Base-by-base conservation (phyloP, 129 eudicot genomes). In the Arctium lappa region DNA sequence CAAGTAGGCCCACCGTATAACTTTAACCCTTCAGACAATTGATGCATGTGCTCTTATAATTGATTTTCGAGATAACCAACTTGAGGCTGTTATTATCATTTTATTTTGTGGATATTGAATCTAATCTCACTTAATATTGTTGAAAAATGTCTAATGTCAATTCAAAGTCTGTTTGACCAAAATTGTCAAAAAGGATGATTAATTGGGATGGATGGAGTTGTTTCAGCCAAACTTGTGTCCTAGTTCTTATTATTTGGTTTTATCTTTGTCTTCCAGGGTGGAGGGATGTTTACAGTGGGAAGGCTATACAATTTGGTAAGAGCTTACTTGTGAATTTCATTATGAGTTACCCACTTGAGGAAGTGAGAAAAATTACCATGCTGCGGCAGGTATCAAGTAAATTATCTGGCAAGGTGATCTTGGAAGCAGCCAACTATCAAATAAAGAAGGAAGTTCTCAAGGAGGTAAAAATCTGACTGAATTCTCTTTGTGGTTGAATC, bases 341-440 rank as follows among this genome's bases (percentile, higher is more conserved):
- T 77, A 27, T 69, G 40, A 29, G 83, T 81, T 85, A 37, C 29
- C 33, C 2, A 69, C 18, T 66, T 68, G 74, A 40, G 85, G 50
- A 74, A 40, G 34, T 81, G 36, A 78, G 74, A 18, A 73, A 72
- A 15, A 76, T 79, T 12, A n/a, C 1, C 16, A 18, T 73, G 50
- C 36, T 77, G 72, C 78, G 88, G 80, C 80, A 95, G 98, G 75
- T 95, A 79, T 91, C 92, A 85, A 89, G 93, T 83, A 90, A 85
- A 83, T 85, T 92, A 78, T 88, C 93, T 7, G 94, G 94, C 56
- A 89, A 83, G 75, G 74, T 92, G 86, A 40, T 92, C 27, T 13
- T 86, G 79, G 97, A 92, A 81, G 94, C 97, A 63, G 98, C 98
- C 81, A 95, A 91, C 73, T 93, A 87, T 91, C 92, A 88, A 88